A percentile compares a stretch with the other conserved stretches of the same genome.
These are phyloP conservation scores for Alisma plantagoaquatica DNA, from an alignment of 106 monocot species.

Conservation along the genomic window DNA sequence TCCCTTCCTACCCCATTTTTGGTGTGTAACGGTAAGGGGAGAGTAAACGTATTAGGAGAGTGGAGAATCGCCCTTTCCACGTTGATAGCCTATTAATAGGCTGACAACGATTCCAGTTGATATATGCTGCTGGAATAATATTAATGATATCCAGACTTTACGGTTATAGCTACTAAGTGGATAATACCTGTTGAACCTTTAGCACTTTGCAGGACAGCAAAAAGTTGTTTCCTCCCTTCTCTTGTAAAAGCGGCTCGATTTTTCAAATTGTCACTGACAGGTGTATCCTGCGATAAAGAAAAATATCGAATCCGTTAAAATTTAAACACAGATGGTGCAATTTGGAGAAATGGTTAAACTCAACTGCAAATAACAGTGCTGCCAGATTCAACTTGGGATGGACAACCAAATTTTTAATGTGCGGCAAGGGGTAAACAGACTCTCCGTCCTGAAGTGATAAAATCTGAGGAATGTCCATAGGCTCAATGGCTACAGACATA, in stretches of 20 bases:
- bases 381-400: conserved; percentile 92
- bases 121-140: too few relatives aligned
- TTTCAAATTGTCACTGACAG: conserved; percentile 47
- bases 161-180: too few relatives aligned
- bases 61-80: too few relatives aligned
- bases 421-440: conserved; percentile 86
- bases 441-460: conserved; percentile 82
- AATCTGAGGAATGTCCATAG: conserved; percentile 76
- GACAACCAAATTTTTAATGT: conserved; percentile 64
- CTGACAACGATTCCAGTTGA: too few relatives aligned
- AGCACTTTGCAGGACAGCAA: conserved; percentile 93
- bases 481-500: conserved; percentile 87
- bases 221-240: conserved; percentile 92
- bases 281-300: conserved; percentile 39
- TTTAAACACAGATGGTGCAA: not conserved
- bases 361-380: conserved; percentile 78
- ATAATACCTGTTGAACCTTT: conserved; percentile 81
- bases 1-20: too few relatives aligned
- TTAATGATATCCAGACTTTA: too few relatives aligned
- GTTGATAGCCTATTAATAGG: too few relatives aligned
- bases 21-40: too few relatives aligned
- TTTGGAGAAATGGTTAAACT: too few relatives aligned
- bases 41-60: too few relatives aligned
- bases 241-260: conserved; percentile 78
- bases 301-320: not conserved